Conservation (phyloP, 2,329 filamentous ascomycete species). For the Penicillium psychrosexuale region DNA sequence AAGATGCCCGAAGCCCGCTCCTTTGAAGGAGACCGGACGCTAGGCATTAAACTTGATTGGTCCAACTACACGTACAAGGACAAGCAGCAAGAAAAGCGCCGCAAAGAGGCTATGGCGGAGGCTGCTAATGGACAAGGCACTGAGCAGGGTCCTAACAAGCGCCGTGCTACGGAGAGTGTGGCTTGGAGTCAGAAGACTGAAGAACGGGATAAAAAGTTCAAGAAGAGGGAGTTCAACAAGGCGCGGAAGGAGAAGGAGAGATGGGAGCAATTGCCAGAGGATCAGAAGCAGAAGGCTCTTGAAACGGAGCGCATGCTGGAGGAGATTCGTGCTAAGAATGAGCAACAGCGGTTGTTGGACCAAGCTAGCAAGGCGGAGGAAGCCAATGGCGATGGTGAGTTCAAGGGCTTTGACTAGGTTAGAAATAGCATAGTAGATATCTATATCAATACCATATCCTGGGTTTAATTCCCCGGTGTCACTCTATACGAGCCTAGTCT, state of each 20-base stretch:
- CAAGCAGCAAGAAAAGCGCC: conserved; percentile 64
- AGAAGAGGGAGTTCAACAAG: conserved; percentile 62
- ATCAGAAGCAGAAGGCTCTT: conserved; percentile 61
- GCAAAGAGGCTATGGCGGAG: conserved; percentile 56
- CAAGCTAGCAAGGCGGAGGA: conserved; percentile 19
- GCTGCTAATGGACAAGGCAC: conserved; percentile 38
- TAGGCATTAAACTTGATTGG: conserved; percentile 60
- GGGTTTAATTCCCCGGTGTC: no score
- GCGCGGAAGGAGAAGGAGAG: conserved; percentile 63
- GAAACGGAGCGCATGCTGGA: conserved; percentile 64
- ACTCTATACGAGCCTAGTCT: background rate
- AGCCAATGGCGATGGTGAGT: conserved; percentile 44
- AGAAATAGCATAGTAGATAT: background rate
- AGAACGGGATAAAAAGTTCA: conserved; percentile 60
- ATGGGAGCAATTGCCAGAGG: conserved; percentile 65
- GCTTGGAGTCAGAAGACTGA: conserved; percentile 73
- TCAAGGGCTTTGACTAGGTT: conserved; percentile 56
- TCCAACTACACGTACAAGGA: conserved; percentile 68
- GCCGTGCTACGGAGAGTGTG: conserved; percentile 57
- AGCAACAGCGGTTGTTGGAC: conserved; percentile 24
- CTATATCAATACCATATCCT: background rate
- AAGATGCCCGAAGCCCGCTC: conserved; percentile 87
- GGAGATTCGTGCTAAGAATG: conserved; percentile 60
- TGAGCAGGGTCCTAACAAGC: conserved; percentile 46
- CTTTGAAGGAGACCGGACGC: conserved; percentile 65